Evolutionary conservation across 306 rosid species (phyloP), one percentile per base, ranked within the genome.

Genomic region (Vigna mungo): DNA sequence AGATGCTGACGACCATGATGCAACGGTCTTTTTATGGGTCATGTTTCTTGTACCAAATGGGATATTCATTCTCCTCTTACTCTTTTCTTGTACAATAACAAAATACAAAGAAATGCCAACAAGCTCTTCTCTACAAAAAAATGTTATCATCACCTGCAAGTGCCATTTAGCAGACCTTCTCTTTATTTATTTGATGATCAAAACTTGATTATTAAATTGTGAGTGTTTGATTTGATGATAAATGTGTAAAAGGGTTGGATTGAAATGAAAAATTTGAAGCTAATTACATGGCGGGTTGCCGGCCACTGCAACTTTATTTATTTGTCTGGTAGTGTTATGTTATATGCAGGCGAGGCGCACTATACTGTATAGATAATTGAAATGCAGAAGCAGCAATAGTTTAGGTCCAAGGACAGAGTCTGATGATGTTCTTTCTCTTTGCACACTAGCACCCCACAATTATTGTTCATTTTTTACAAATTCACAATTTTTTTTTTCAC

Each of bases 221-320:
- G 36, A 32, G 36, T 32, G 36, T 32, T 32, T 3, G 6, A 32
- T 20, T 9, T 20, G 11, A 54, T 54, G 61, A 9, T 20, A 55
- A 53, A 53, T 17, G 27, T 7, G 13, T 9, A 53, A 36, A 47
- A 6, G 15, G 11, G 67, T 80, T 66, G 73, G 80, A 65, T 59
- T 72, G 71, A 58, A 49, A 59, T 65, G 63, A 13, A 51, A 2
- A 11, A 54, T 48, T 30, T 47, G 51, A 68, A 80, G 78, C 11
- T 44, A 20, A 52, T 2, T 77, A 47, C 75, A 76, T 47, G 85
- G 82, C 69, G 78, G 36, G 47, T 7, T 84, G 70, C 83, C 82
- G 76, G 84, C 87, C 75, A 80, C 66, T 80, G 80, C 59, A 78
- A 43, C 68, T 60, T 78, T 83, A 48, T 82, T 64, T 63, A 66